Evolutionary conservation across 2,329 filamentous ascomycete genomes (phyloP).

Genomic region (Colletotrichum filicis): DNA sequence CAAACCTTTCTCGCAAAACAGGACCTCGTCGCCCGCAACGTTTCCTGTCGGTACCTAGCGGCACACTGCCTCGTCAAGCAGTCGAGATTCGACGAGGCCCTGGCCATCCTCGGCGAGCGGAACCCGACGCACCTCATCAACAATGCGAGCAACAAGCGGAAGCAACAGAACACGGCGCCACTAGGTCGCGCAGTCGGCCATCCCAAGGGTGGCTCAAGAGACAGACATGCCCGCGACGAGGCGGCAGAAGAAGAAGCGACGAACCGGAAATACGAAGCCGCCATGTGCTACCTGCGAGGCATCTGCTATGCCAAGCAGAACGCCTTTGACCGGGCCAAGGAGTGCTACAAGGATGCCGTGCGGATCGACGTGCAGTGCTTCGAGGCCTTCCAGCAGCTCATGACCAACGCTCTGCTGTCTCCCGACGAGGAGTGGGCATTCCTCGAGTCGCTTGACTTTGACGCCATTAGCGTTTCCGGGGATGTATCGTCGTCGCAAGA

Average conservation of each 20-base stretch:
- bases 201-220: slow-evolving; percentile 37
- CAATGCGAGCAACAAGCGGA: slow-evolving; percentile 72
- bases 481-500: slow-evolving; percentile 80
- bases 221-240: slow-evolving; percentile 49
- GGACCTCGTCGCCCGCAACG: slow-evolving; percentile 82
- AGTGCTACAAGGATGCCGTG: slow-evolving; percentile 98
- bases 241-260: slow-evolving; percentile 73
- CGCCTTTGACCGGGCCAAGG: slow-evolving; percentile 94
- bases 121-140: slow-evolving; percentile 91
- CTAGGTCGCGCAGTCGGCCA: slow-evolving; percentile 44
- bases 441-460: slow-evolving; percentile 89
- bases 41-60: slow-evolving; percentile 91
- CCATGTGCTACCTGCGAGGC: slow-evolving; percentile 95
- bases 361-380: slow-evolving; percentile 98
- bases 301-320: slow-evolving; percentile 98
- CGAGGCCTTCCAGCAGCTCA: slow-evolving; percentile 96
- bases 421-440: slow-evolving; percentile 93
- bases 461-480: slow-evolving; percentile 75
- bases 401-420: slow-evolving; percentile 93
- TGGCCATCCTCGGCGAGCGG: slow-evolving; percentile 87
- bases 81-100: slow-evolving; percentile 87
- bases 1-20: slow-evolving; percentile 86
- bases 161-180: slow-evolving; percentile 70
- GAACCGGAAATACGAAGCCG: slow-evolving; percentile 89
- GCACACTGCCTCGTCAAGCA: slow-evolving; percentile 96